A percentile compares a stretch with the other conserved stretches of the same genome.
phyloP scores from a whole-genome alignment of 768 basidiomycete genomes.

The Naganishia onofrii region DNA sequence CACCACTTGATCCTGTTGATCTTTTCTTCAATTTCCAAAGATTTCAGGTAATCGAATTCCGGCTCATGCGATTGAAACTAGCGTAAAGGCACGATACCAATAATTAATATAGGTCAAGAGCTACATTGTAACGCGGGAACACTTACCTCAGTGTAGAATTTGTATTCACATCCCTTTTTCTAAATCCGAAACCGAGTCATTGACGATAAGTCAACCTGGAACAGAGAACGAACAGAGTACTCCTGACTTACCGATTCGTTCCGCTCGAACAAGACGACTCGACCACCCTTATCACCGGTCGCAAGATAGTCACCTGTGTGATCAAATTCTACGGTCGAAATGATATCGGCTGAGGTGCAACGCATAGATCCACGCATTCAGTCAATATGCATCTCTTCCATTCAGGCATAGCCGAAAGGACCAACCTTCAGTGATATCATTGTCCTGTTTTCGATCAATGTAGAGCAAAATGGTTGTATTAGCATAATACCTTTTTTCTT shows the following conservation, averaged over 20 bases:
- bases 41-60: slow-evolving; percentile 99
- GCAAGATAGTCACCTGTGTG: slow-evolving; percentile 99
- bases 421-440: slow-evolving; percentile 97
- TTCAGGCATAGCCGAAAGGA: slow-evolving; percentile 10
- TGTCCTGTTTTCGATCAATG: slow-evolving; percentile 65
- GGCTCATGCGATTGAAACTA: slow-evolving; percentile 97
- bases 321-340: slow-evolving; percentile 99
- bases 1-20: slow-evolving; percentile 99
- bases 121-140: neutral
- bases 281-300: slow-evolving; percentile 98
- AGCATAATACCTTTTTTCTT: neutral
- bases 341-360: slow-evolving; percentile 80
- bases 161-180: slow-evolving; percentile 99
- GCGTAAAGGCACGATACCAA: neutral
- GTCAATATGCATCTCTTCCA: neutral
- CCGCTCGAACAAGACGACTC: slow-evolving; percentile 96
- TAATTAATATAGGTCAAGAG: neutral
- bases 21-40: slow-evolving; percentile 99
- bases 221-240: neutral
- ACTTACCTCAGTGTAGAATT: slow-evolving; percentile 87
- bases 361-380: neutral
- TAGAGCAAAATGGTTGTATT: neutral
- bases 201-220: neutral
- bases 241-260: slow-evolving; percentile 77
- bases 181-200: slow-evolving; percentile 48